Base-by-base conservation (phyloP, 2,329 filamentous ascomycete species). In the Calonectria hongkongensis region DNA sequence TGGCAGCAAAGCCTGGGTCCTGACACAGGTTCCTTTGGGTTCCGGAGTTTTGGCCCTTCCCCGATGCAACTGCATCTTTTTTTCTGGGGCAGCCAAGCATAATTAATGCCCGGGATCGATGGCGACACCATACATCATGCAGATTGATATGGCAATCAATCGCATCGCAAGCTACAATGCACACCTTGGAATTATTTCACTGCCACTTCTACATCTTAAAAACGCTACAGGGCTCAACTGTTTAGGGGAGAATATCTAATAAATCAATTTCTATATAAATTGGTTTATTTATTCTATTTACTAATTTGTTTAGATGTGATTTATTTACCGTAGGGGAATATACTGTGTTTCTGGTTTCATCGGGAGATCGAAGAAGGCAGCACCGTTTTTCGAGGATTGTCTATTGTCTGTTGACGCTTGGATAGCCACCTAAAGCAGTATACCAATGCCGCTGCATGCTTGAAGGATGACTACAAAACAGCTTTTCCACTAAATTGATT, bases 11-110 rank as follows among this genome's bases (percentile, higher is more conserved):
- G 30, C 12, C 30, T 39, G 36, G 18, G 47, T 51, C 33, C 36
- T 25, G 15, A 16, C 15, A 18, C 25, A 30, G 30, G n/a, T 64
- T 69, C 45, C 48, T 47, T 50, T 50, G 30, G 39, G 56, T 71
- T 66, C 50, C 43, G 62, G 36, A 65, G 28, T 62, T 62, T 62
- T 25, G 50, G 54, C 36, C n/a, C 21, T 48, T 58, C 60, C 58
- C 62, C 50, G 41, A 30, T 70, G 48, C 36, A 28, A 60, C 62
- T 58, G 21, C 25, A 27, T 12, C 15, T 50, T 41, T 45, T 45
- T 6, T 36, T 36, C 39, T 50, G 43, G 30, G 62, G 30, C 43
- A 60, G 51, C 51, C 30, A 56, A 56, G 60, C 50, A 41, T 25
- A 66, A 56, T 30, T 16, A 21, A 66, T 56, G 33, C 15, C 27